Percentiles rank a stretch among this genome's conserved stretches.
These are phyloP conservation scores for Asterophora lycoperdoides DNA, from an alignment of 768 basidiomycete genomes.

Conservation along the genomic window DNA sequence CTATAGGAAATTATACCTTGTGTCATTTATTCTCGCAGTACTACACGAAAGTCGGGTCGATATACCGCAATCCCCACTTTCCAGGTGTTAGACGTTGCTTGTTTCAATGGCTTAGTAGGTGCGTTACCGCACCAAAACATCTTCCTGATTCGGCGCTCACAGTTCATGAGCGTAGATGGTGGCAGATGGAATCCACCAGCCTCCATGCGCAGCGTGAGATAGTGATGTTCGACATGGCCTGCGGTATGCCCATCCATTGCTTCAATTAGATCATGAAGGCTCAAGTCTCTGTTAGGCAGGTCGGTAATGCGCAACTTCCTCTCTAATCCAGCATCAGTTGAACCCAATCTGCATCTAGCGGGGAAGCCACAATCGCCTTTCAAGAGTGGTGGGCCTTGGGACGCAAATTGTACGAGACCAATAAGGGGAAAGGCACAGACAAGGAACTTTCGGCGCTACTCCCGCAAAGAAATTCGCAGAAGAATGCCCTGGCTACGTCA, in stretches of 20 bases:
- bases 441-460: slow-evolving; percentile 10
- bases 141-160: not conserved
- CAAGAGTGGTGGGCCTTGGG: slow-evolving; percentile 57
- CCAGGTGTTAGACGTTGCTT: slow-evolving; percentile 57
- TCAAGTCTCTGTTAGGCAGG: slow-evolving; percentile 23
- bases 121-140: slow-evolving; percentile 7
- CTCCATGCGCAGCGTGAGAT: slow-evolving; percentile 21
- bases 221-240: slow-evolving; percentile 57
- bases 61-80: slow-evolving; percentile 72
- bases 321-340: not conserved
- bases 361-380: slow-evolving; percentile 58
- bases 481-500: slow-evolving; percentile 22
- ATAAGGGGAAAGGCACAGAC: not conserved
- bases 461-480: slow-evolving; percentile 17
- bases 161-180: slow-evolving; percentile 27
- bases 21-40: slow-evolving; percentile 34
- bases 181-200: slow-evolving; percentile 30
- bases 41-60: slow-evolving; percentile 59
- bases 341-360: slow-evolving; percentile 34
- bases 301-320: slow-evolving; percentile 10
- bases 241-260: slow-evolving; percentile 33
- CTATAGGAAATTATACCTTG: no score
- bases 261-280: not conserved
- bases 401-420: slow-evolving; percentile 18
- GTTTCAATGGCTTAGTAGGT: slow-evolving; percentile 51